These are phyloP conservation scores for Euphrasia confusa DNA, from an alignment of 257 asterid species.

Conservation along the genomic window DNA sequence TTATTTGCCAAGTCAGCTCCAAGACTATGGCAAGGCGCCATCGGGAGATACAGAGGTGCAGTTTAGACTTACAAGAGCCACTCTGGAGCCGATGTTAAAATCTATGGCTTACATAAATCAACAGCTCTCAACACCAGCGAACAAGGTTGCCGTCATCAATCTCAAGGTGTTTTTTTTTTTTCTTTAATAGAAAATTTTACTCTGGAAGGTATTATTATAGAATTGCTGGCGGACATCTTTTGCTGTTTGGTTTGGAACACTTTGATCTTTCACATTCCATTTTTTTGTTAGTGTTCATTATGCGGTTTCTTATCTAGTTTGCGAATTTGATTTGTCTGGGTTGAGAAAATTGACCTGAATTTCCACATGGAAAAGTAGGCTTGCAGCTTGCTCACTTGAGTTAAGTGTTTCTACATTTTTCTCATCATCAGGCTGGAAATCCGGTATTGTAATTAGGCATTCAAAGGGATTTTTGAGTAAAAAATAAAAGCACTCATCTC, in stretches of 20 bases:
- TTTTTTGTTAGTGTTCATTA: conserved; percentile 6
- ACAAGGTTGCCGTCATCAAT: conserved; percentile 76
- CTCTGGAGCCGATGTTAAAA: conserved; percentile 77
- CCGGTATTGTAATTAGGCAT: background rate
- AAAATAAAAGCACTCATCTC: conserved; percentile 6
- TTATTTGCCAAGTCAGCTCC: conserved; percentile 59
- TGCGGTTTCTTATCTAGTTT: conserved; percentile 12
- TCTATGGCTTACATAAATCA: conserved; percentile 75
- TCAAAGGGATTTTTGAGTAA: background rate
- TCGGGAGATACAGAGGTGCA: conserved; percentile 72
- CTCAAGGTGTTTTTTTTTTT: conserved; percentile 45
- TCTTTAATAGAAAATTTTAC: conserved; percentile 12
- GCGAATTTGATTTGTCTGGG: conserved; percentile 17
- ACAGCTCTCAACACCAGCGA: conserved; percentile 63
- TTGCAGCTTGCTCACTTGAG: background rate
- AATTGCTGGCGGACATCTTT: background rate
- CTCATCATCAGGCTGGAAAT: conserved; percentile 13
- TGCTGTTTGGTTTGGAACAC: conserved; percentile 6
- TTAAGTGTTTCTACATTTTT: background rate
- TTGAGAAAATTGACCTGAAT: conserved; percentile 7
- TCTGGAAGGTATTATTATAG: background rate
- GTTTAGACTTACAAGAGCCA: conserved; percentile 64
- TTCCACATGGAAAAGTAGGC: conserved; percentile 12
- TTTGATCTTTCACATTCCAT: conserved; percentile 20
- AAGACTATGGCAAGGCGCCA: conserved; percentile 63